These are phyloP conservation scores for Heliamphora exappendiculata DNA, from an alignment of 148 eudicot species.

Conservation along the genomic window DNA sequence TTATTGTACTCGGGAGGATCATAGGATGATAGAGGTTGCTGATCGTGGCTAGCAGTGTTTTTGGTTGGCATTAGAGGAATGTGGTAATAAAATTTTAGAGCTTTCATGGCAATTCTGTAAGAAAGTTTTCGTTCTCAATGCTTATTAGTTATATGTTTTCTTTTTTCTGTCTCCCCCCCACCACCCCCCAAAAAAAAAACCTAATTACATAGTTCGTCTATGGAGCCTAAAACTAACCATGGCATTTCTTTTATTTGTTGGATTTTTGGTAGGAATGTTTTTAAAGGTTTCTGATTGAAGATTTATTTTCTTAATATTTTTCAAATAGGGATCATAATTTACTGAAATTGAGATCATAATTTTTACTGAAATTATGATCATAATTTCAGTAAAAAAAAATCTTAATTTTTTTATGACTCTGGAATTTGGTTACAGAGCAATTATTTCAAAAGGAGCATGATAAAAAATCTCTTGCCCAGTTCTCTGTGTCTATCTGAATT, in stretches of 20 bases:
- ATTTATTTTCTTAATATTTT: neutral
- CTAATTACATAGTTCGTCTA: no score
- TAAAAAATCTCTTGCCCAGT: neutral
- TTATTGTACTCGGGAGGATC: neutral
- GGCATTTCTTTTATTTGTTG: no score
- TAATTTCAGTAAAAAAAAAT: no score
- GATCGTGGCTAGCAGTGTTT: neutral
- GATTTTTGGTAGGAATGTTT: neutral
- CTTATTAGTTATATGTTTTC: neutral
- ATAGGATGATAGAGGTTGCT: neutral
- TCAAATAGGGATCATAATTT: neutral
- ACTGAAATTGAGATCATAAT: neutral
- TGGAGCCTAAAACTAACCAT: no score
- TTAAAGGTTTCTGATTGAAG: neutral
- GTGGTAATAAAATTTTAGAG: neutral
- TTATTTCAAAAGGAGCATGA: neutral
- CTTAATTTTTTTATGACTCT: no score
- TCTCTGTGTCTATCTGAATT: neutral
- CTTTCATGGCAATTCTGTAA: neutral
- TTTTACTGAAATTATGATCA: neutral
- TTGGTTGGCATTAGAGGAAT: no score
- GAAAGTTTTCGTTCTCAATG: neutral
- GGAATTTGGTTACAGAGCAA: neutral
- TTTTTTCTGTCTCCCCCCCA: no score
- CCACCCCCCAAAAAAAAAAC: no score